These are phyloP conservation scores for Blastocystis hominis DNA, from an alignment of 352 stramenopile species.

Conservation along the genomic window DNA sequence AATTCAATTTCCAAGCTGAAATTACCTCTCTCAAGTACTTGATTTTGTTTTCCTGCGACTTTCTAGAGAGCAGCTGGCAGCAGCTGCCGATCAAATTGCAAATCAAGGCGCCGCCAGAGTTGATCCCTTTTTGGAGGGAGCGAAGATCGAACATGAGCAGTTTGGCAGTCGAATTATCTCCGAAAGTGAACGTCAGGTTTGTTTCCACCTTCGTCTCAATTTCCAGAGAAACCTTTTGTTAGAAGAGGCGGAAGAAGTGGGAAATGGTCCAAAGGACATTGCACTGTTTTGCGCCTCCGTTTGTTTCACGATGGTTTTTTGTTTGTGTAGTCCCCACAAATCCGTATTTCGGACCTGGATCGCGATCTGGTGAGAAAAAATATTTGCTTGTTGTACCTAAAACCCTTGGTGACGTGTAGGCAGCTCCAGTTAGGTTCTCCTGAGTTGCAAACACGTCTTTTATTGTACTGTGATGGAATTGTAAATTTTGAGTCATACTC, in stretches of 20 bases:
- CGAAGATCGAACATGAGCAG: background rate
- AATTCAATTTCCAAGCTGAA: background rate
- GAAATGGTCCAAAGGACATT: background rate
- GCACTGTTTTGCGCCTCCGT: background rate
- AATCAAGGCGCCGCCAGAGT: background rate
- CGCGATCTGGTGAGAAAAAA: background rate
- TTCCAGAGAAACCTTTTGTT: background rate
- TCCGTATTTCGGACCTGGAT: slow-evolving; percentile 1
- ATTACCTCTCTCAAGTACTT: background rate
- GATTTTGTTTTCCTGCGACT: background rate
- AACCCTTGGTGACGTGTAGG: background rate
- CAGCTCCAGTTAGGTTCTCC: slow-evolving; percentile 2
- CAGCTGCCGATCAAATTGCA: background rate
- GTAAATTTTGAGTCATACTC: background rate
- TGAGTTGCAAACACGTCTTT: background rate
- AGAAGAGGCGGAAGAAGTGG: background rate
- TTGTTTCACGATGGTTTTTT: background rate
- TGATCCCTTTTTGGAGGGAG: background rate
- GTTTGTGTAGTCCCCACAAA: background rate
- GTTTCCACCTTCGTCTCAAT: no score
- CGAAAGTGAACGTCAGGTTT: background rate
- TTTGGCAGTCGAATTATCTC: background rate
- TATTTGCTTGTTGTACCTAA: background rate
- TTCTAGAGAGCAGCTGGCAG: background rate
- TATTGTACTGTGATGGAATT: background rate